A percentile compares a stretch with the other conserved stretches of the same genome.
These are phyloP conservation scores for Erysimum cheiranthoides DNA, from an alignment of 345 rosid species.

Conservation along the genomic window DNA sequence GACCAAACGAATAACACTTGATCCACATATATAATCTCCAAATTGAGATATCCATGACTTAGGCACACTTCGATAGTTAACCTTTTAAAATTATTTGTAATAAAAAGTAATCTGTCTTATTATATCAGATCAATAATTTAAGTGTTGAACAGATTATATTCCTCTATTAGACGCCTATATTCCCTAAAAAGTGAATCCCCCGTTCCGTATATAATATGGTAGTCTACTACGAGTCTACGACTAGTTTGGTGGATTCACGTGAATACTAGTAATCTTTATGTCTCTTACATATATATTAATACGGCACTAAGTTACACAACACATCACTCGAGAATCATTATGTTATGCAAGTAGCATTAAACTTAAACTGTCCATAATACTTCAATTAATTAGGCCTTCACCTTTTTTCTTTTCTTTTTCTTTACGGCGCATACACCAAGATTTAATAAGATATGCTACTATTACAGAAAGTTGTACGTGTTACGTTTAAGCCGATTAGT, in stretches of 20 bases:
- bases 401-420: no score
- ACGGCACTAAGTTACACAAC: neutral
- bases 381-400: neutral
- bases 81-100: no score
- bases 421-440: neutral
- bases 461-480: neutral
- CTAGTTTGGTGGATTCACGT: slow-evolving; percentile 30
- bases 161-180: slow-evolving; percentile 16
- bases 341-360: neutral
- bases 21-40: neutral
- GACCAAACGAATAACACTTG: neutral
- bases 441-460: neutral
- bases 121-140: neutral
- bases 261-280: slow-evolving; percentile 21
- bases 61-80: neutral
- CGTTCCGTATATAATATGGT: neutral
- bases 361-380: no score
- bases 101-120: no score
- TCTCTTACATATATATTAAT: neutral
- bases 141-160: neutral
- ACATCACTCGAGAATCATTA: slow-evolving; percentile 6
- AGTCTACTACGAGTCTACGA: neutral
- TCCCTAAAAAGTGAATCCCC: slow-evolving; percentile 13
- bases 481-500: neutral
- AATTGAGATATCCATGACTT: neutral